phyloP scores from a whole-genome alignment of 1,139 yeast genomes.

The Groenewaldozyma sp. region DNA sequence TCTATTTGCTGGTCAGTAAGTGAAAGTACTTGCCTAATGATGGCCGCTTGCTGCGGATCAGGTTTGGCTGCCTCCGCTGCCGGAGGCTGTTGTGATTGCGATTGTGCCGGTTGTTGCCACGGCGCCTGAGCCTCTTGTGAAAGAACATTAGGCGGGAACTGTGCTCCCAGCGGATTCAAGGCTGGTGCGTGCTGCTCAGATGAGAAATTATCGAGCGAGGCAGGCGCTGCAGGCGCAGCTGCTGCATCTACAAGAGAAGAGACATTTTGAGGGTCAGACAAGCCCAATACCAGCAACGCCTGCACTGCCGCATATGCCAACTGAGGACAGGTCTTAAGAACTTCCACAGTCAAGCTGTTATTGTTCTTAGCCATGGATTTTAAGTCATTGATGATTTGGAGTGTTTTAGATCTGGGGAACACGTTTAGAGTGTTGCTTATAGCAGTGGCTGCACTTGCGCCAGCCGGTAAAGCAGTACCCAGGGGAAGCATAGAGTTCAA shows the following conservation, averaged over 20 bases:
- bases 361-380: conserved; percentile 54
- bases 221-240: conserved; percentile 8
- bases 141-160: conserved; percentile 11
- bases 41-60: conserved; percentile 26
- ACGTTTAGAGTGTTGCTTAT: conserved; percentile 46
- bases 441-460: conserved; percentile 46
- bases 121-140: conserved; percentile 3
- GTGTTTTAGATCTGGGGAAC: conserved; percentile 45
- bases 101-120: not conserved
- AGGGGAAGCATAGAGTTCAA: conserved; percentile 19
- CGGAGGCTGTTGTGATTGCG: conserved; percentile 5
- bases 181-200: not conserved
- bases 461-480: conserved; percentile 37
- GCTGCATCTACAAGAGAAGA: conserved; percentile 28
- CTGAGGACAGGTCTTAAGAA: conserved; percentile 71
- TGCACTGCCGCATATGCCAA: conserved; percentile 77
- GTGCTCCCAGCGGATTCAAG: not conserved
- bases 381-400: conserved; percentile 49
- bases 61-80: conserved; percentile 11
- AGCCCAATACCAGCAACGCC: conserved; percentile 46
- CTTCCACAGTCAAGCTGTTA: conserved; percentile 50
- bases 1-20: conserved; percentile 53
- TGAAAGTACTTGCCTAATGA: conserved; percentile 40
- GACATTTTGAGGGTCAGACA: conserved; percentile 43
- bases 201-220: conserved; percentile 6